Percentiles rank a stretch among this genome's conserved stretches.
These are phyloP conservation scores for Pyropia yezoensis DNA, from an alignment of 23 red algal species.

Conservation along the genomic window DNA sequence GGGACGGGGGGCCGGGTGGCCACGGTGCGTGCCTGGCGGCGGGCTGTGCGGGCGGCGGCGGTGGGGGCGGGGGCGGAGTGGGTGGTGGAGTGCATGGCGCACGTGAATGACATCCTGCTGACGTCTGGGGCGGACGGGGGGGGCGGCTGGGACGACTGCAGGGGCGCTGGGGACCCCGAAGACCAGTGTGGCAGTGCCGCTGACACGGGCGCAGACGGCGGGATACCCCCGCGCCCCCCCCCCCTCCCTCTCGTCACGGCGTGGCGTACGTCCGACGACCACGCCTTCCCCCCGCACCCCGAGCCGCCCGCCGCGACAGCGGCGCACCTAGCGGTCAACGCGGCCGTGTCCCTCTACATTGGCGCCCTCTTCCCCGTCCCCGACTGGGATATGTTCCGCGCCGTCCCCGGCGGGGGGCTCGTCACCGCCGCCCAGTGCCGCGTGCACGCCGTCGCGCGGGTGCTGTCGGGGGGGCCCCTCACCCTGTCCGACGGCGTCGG, in stretches of 20 bases:
- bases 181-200: too few relatives aligned
- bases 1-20: too few relatives aligned
- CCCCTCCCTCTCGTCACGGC: not conserved
- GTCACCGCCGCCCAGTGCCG: constrained; percentile 3
- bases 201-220: too few relatives aligned
- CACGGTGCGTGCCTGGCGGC: too few relatives aligned
- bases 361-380: constrained; percentile 60
- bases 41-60: too few relatives aligned
- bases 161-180: too few relatives aligned
- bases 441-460: constrained; percentile 44
- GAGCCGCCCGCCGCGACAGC: constrained; percentile 18
- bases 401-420: not conserved
- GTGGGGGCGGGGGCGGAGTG: too few relatives aligned
- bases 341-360: constrained; percentile 28
- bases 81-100: too few relatives aligned
- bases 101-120: too few relatives aligned
- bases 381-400: constrained; percentile 85
- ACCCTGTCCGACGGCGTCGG: constrained; percentile 28
- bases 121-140: too few relatives aligned
- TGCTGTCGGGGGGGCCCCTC: constrained; percentile 41
- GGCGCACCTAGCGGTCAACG: constrained; percentile 48
- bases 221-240: too few relatives aligned
- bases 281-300: constrained; percentile 41
- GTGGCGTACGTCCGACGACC: constrained; percentile 76
- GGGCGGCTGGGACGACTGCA: too few relatives aligned